phyloP scores from a whole-genome alignment of 176 grass and related monocot species.

The Paspalum vaginatum region DNA sequence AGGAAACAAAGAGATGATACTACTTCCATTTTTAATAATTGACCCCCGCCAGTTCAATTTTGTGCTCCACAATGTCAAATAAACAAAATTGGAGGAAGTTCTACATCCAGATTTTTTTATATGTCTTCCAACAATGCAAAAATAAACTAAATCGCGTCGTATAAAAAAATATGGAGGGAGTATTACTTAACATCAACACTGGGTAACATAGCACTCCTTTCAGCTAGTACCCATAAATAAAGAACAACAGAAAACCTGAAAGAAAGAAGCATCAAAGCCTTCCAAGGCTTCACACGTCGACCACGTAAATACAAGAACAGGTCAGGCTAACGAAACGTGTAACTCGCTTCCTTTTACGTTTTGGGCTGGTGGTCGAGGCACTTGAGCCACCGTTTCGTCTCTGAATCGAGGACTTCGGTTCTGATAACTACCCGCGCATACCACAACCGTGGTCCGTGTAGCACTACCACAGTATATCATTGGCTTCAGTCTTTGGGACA shows the following conservation, averaged over 20 bases:
- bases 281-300: not conserved
- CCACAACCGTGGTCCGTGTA: not conserved
- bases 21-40: too few species aligned
- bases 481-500: not conserved
- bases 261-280: not conserved
- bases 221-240: too few species aligned
- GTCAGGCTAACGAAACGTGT: not conserved
- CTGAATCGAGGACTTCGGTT: not conserved
- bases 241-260: not conserved
- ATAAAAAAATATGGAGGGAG: too few species aligned
- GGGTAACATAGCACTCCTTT: too few species aligned
- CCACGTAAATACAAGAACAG: not conserved
- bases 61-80: too few species aligned
- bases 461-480: not conserved
- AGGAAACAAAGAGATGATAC: too few species aligned
- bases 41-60: too few species aligned
- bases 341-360: not conserved
- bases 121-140: too few species aligned
- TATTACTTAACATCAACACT: too few species aligned
- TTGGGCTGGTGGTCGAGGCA: not conserved
- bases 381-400: not conserved
- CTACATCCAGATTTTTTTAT: too few species aligned
- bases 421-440: not conserved
- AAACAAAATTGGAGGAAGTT: too few species aligned
- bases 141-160: too few species aligned